Evolutionary conservation across 495 filamentous ascomycete species (phyloP), one percentile per base, ranked within the genome.

Genomic region (Aspergillus funiculosus): DNA sequence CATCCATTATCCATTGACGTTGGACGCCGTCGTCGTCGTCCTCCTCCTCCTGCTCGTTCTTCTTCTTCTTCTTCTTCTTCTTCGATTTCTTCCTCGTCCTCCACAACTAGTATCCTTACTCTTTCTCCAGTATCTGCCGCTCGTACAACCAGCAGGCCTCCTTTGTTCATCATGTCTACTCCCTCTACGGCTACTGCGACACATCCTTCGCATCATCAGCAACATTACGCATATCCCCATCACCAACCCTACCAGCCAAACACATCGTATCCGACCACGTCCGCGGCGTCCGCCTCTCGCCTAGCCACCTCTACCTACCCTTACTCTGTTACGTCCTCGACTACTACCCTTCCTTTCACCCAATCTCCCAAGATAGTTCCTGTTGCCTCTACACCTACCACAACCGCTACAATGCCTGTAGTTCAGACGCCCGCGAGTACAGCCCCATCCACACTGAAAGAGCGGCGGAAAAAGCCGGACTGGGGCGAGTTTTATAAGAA

Each of bases 401-500:
- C 55, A 11, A 56, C 64, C 48, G 48, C 50, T 17, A 26, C 52
- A 32, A 59, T 59, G 56, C 62, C 48, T 46, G 61, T 30, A 40
- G 47, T 18, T 35, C 62, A 54, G 36, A 71, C 62, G 34, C 61
- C 50, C 27, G 36, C 44, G 21, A 46, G 39, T 39, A 46, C 53
- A 14, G 47, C 24, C 14, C 49, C 55, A 27, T 53, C 76, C 35
- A 80, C 82, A 49, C 74, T 75, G 38, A 71, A 77, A 36, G 75
- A 76, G n/a, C 72, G 79, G 51, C 74, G 76, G 49, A 71, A 69
- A 57, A 68, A 71, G 50, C 83, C 86, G 46, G 81, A 97, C 70
- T 97, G 91, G 91, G 68, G 78, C 24, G 78, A 81, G 48, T 97
- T 94, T 60, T 97, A 95, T 65, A 87, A 86, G 61, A 94, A 95